Base-by-base conservation (phyloP, 352 stramenopile species). In the Phytophthora fragariae region DNA sequence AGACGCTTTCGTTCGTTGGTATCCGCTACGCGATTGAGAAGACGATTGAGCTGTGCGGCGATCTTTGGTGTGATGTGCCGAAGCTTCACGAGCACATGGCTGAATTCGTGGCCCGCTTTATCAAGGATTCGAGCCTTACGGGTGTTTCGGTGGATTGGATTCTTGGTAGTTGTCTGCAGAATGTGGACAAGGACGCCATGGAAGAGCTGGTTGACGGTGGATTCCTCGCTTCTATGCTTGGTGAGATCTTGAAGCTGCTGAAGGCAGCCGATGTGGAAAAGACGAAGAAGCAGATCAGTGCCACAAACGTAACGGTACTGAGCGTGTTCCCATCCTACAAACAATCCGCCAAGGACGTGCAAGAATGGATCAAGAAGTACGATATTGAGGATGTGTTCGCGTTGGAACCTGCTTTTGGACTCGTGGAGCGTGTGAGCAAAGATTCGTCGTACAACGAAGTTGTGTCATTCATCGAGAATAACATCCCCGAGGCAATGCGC, bases 61-160 rank as follows among this genome's bases (percentile, higher is more conserved):
- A 94, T 65, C 57, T 95, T 21, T 91, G 82, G 85, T 96, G 88
- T 57, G 89, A 96, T 61, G 89, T 96, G 12, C 89, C 89, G 2
- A 96, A 93, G 79, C 78, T 93, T 5, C 84, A 91, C 61, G 85
- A 94, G 47, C 82, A 95, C 69, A 74, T 94, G 31, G 83, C 84
- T n/a, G 65, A 83, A 47, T 83, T 96, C 54, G 62, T 91, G n/a
- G 75, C 82, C n/a, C 83, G 84, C 12, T 94, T 95, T 62, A 86
- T 92, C 56, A 83, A 84, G 62, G 60, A 90, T 53, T 91, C 86
- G 10, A 63, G 79, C 27, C 58, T 77, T n/a, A 93, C 77, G 6
- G 80, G 81, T 6, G 73, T 95, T 56, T 88, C 85, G 14, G 62
- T 94, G 57, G 83, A 95, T 55, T 96, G 88, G 88, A 31, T 96